Conservation (phyloP, 257 asterid species). For the Jasminum sambac region DNA sequence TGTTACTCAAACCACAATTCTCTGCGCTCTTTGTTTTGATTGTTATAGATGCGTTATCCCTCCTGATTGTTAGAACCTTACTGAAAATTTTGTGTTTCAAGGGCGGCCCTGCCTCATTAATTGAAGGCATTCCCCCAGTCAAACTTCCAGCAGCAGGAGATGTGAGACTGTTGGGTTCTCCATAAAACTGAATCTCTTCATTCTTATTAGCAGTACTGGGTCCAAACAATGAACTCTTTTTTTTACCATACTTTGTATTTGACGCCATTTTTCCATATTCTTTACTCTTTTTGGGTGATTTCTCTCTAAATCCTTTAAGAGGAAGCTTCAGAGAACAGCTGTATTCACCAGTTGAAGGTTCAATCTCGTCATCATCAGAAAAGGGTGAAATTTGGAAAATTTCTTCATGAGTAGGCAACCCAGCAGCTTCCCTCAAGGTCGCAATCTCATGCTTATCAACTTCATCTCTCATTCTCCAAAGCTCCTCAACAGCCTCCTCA, state of each 20-base stretch:
- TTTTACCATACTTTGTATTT: slow-evolving; percentile 64
- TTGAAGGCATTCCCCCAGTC: slow-evolving; percentile 10
- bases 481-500: slow-evolving; percentile 96
- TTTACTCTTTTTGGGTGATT: slow-evolving; percentile 74
- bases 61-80: slow-evolving; percentile 44
- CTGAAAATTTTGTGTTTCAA: slow-evolving; percentile 51
- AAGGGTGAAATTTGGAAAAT: slow-evolving; percentile 75
- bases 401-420: slow-evolving; percentile 95
- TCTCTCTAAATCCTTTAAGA: slow-evolving; percentile 72
- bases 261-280: slow-evolving; percentile 68
- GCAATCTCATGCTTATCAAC: slow-evolving; percentile 81
- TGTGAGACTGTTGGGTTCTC: background rate
- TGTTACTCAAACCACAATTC: slow-evolving; percentile 38
- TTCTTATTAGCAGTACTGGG: slow-evolving; percentile 36
- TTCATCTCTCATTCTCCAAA: slow-evolving; percentile 91
- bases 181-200: slow-evolving; percentile 41
- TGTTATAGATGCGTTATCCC: slow-evolving; percentile 45
- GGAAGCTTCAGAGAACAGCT: slow-evolving; percentile 81
- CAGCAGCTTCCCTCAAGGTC: slow-evolving; percentile 88
- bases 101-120: slow-evolving; percentile 46
- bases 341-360: slow-evolving; percentile 57
- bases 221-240: slow-evolving; percentile 45
- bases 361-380: slow-evolving; percentile 89
- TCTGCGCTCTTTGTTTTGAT: slow-evolving; percentile 62
- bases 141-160: slow-evolving; percentile 2